These are phyloP conservation scores for Lepiota venenata DNA, from an alignment of 768 basidiomycete genomes.

Conservation along the genomic window DNA sequence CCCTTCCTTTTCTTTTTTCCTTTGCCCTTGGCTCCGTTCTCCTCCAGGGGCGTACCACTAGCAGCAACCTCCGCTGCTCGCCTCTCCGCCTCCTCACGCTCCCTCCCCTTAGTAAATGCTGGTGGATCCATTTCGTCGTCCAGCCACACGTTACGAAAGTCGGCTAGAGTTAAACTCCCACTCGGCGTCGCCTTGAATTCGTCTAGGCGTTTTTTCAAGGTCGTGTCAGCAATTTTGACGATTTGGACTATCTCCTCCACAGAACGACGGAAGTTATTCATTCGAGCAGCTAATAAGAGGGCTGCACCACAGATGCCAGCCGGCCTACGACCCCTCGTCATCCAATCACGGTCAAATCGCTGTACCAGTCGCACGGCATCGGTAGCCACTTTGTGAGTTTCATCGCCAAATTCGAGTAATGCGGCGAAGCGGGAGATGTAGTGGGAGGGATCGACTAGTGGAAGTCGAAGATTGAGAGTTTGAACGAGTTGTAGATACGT, in stretches of 20 bases:
- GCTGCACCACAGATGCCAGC: constrained; percentile 98
- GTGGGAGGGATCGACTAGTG: constrained; percentile 92
- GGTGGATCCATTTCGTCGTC: constrained; percentile 93
- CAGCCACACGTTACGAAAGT: constrained; percentile 88
- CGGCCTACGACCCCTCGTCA: constrained; percentile 91
- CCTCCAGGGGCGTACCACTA: constrained; percentile 23
- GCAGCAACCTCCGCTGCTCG: constrained; percentile 32
- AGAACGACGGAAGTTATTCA: constrained; percentile 95
- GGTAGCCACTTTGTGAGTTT: constrained; percentile 85
- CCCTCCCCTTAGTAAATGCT: constrained; percentile 76
- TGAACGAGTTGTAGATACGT: constrained; percentile 94
- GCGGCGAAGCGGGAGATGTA: constrained; percentile 96
- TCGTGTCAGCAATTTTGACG: constrained; percentile 97
- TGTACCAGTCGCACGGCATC: constrained; percentile 94
- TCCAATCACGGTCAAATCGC: constrained; percentile 95
- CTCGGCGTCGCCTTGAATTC: constrained; percentile 93
- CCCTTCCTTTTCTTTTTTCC: constrained; percentile 29
- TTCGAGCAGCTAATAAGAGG: constrained; percentile 90
- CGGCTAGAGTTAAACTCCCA: constrained; percentile 79
- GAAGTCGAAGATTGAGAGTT: constrained; percentile 79
- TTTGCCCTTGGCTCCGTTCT: constrained; percentile 25
- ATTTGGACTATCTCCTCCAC: constrained; percentile 97
- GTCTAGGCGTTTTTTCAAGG: constrained; percentile 87
- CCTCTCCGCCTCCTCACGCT: constrained; percentile 59
- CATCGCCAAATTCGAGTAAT: constrained; percentile 93